Evolutionary conservation across 2,329 filamentous ascomycete species (phyloP), one percentile per base, ranked within the genome.

Genomic region (Diaporthe helianthi): DNA sequence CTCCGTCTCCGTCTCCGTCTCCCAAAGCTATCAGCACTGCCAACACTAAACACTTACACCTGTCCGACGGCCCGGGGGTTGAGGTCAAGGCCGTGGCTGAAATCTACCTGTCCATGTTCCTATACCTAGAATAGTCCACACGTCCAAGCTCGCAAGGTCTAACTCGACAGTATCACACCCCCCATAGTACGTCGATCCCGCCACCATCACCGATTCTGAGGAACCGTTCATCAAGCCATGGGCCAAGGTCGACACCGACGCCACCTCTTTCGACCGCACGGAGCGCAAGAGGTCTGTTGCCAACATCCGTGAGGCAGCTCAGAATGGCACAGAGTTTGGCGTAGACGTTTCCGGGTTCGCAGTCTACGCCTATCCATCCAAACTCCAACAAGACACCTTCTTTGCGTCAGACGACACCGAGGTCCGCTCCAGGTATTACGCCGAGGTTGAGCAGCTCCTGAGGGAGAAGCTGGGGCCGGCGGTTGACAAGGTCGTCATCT

Each of bases 401-500:
- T 64, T 69, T 13, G 41, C 67, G 3, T 82, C 79, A 0, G 84
- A 90, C 67, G 87, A 90, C 19, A 75, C 74, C 0, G 82, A 84
- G 15, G 84, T 92, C 9, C 83, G 88, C 46, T 74, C 77, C 0
- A 80, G 79, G 0, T 92, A 92, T 79, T 92, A 92, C 75, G 75
- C 76, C 24, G 89, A 91, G 73, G 85, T 91, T 1, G 87, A 91
- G 73, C 76, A 79, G 0, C 77, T 92, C 1, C 79, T 92, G 2
- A 82, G 83, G 15, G 78, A 82, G 33, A 85, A 86, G 53, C 80
- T 91, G 0, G 55, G 69, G 10, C 81, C 84, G 0, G 85, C 83
- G 0, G 80, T 90, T 65, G 86, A 85, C 66, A 88, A 88, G 71
- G 84, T 93, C 13, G 84, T 89, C 70, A 90, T 92, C 69, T 93